phyloP scores from a whole-genome alignment of 2,329 filamentous ascomycete species.

The Chrysosphaeria jannelii region DNA sequence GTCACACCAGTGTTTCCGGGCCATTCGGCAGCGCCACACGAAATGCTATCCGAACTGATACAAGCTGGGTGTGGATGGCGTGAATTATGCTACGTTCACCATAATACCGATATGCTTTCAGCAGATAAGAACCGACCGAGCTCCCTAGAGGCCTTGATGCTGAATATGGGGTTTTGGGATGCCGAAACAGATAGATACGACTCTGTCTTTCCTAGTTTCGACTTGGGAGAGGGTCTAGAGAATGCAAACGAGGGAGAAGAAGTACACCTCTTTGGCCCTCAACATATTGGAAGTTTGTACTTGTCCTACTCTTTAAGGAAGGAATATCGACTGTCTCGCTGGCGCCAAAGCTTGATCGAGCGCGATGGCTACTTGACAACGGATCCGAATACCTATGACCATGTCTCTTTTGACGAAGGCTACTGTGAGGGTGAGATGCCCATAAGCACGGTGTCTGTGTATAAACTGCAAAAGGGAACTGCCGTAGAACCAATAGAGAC shows the following conservation, averaged over 20 bases:
- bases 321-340: conserved; percentile 4
- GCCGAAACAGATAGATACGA: conserved; percentile 3
- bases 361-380: conserved; percentile 3
- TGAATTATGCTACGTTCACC: conserved; percentile 6
- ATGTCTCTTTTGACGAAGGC: conserved; percentile 3
- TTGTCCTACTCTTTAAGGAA: conserved; percentile 2
- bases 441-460: conserved; percentile 15
- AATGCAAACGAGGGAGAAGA: conserved; percentile 1
- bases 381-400: neutral
- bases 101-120: conserved; percentile 4
- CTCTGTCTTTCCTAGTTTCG: conserved; percentile 2
- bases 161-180: conserved; percentile 6
- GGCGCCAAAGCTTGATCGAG: conserved; percentile 3
- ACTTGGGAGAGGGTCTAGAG: conserved; percentile 1
- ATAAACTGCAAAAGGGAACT: conserved; percentile 26
- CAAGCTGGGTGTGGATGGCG: conserved; percentile 4
- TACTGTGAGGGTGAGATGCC: conserved; percentile 8
- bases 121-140: conserved; percentile 2
- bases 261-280: neutral
- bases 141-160: conserved; percentile 6
- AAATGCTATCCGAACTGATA: conserved; percentile 4
- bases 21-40: conserved; percentile 2
- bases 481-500: conserved; percentile 8
- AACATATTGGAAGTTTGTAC: conserved; percentile 3
- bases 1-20: conserved; percentile 1